Evolutionary conservation across 352 stramenopile species (phyloP).

Genomic region (Plasmopara muralis): DNA sequence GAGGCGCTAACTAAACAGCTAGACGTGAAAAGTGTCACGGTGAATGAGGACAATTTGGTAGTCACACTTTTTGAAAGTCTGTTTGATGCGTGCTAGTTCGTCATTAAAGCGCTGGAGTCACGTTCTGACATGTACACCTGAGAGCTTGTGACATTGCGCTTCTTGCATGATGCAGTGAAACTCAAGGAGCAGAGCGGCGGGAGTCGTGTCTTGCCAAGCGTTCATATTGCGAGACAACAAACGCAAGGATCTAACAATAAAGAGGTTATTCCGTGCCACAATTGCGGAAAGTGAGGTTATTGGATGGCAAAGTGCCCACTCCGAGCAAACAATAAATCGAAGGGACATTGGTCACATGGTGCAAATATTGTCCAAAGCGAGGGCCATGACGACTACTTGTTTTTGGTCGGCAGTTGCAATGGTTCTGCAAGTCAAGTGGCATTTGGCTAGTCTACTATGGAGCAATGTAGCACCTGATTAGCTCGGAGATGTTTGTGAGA

Average conservation of each 20-base stretch:
- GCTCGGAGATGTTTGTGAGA: conserved; percentile 1
- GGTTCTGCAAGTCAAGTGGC: neutral
- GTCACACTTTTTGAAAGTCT: neutral
- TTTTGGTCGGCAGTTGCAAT: neutral
- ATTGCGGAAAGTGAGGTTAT: neutral
- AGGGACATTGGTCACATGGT: too few species aligned
- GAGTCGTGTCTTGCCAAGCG: neutral
- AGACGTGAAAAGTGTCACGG: neutral
- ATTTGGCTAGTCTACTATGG: conserved; percentile 1
- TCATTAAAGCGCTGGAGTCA: neutral
- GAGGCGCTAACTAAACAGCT: neutral
- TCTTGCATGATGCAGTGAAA: too few species aligned
- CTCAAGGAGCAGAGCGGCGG: neutral
- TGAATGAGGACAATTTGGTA: neutral
- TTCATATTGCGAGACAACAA: neutral
- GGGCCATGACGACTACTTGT: too few species aligned
- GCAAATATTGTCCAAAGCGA: too few species aligned
- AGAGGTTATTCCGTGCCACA: neutral
- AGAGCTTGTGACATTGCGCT: neutral
- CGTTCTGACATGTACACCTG: neutral
- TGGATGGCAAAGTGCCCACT: neutral
- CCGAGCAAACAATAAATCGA: too few species aligned
- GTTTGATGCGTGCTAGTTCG: neutral
- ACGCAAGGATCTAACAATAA: neutral
- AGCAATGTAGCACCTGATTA: neutral